Evolutionary conservation across 441 rosid species (phyloP), one percentile per base, ranked within the genome.

Genomic region (Rhodomyrtus psidioides): DNA sequence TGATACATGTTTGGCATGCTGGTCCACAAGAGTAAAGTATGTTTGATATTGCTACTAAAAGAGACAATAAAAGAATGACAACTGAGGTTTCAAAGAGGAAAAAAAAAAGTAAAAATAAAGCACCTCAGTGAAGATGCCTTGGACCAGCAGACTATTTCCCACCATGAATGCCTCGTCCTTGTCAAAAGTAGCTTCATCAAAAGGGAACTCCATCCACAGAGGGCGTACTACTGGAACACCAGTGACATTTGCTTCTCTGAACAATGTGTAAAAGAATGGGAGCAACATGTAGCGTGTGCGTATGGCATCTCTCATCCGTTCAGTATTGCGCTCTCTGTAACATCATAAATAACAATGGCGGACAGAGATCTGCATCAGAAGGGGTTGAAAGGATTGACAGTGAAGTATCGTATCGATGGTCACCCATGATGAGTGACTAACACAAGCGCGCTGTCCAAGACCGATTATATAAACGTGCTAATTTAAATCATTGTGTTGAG

Each of bases 141-240:
- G 99, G 84, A 98, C 98, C 90, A 98, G 86, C 81, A 98, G 91
- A 92, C 95, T 93, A 89, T 89, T 90, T 87, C 99, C 99, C 85
- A 98, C 96, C 99, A 98, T 95, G 92, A 98, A 96, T 56, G 99
- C 97, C 89, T 98, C 99, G 79, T 96, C 99, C 55, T 95, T 98
- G 88, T 85, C 91, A 90, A 95, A 96, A 85, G 98, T 93, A 85
- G 91, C 92, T 91, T 96, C 96, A 83, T 98, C 99, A 82, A 90
- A 91, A 75, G 99, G 98, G 90, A 98, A 96, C 91, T 98, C 99
- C 99, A 98, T 98, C 99, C 99, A 98, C 88, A 98, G 81, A 60
- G 99, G 98, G 24, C 99, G 98, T 83, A 90, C 83, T 81, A 98
- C 94, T 53, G 99, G 99, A 89, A 94, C 88, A 87, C 99, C 99